Evolutionary conservation across 2,329 filamentous ascomycete species (phyloP), one percentile per base, ranked within the genome.

Genomic region (Chalara sp.): DNA sequence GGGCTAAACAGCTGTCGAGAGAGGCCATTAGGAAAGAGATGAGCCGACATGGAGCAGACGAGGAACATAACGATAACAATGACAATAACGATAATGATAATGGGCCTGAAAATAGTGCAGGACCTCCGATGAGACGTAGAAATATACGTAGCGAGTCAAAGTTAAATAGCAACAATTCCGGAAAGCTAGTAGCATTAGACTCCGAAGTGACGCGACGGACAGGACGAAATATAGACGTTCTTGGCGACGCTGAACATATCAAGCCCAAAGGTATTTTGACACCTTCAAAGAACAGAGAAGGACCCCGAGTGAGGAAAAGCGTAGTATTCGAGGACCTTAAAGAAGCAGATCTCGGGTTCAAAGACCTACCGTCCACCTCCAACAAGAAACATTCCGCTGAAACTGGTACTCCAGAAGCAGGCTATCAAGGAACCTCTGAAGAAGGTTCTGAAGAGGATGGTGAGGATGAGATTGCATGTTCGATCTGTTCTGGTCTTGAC

Each of bases 401-500:
- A 33, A 30, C 7, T 11, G 12, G 28, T 10, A 40, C 35, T 13
- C 11, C 11, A 10, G 21, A 21, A 21, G 21, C 21, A 21, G 21
- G 21, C 21, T 21, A 21, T 21, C 12, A 10, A 11, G 28, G 30
- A 45, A 13, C 10, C n/a, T 40, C 37, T 10, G 28, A 32, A 5
- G 44, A 43, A 28, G 33, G 35, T 41, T 49, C 41, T 12, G 54
- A 50, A 10, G 44, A 47, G 37, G 54, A 51, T n/a, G 56, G 53
- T 41, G 42, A 41, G 28, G 75, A 80, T 43, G 78, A 80, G 13
- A 77, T 80, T 50, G 70, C 78, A 0, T 85, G 81, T 58, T 70
- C 67, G 13, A 71, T 84, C 35, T 85, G 81, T 62, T 70, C 68
- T 37, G 76, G 76, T 50, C 75, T 78, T 0, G 74, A 83, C 53